Base-by-base conservation (phyloP, 2,329 filamentous ascomycete species). In the Clarireedia homoeocarpa region DNA sequence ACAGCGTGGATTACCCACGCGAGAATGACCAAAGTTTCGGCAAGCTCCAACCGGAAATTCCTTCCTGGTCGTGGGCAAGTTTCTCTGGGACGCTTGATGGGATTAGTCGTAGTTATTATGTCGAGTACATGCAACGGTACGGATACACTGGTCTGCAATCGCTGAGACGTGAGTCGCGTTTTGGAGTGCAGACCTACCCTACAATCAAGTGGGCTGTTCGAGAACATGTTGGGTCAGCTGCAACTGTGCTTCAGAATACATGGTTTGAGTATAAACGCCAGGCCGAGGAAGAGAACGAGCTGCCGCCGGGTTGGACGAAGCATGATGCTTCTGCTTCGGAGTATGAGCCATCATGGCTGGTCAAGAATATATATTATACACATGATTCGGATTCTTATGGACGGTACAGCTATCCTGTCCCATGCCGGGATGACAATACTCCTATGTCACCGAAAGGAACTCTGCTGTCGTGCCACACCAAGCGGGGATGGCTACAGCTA, bases 31-130 rank as follows among this genome's bases (percentile, higher is more conserved):
- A 27, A 27, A 1, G 26, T 7, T 5, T 27, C 6, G 26, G 26
- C 17, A 45, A 24, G 24, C 17, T 5, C 17, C 23, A 23, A 12
- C 1, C 12, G 10, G 9, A 23, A 20, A 44, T 56, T 5, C 57
- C 57, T 12, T 49, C 53, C 26, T 58, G 57, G 53, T 58, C 57
- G 4, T 58, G 57, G 57, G 38, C 51, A 2, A 14, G 1, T 12
- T 9, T 4, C 30, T 12, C 9, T 34, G 30, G 10, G 9, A 12
- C 10, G 9, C 30, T 14, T 34, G 10, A 14, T 1, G 2, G 4
- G 3, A 34, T 34, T 4, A 34, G 1, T 10, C 2, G 10, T 34
- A 3, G 10, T 12, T 12, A 34, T 34, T 34, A 4, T 12, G 12
- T 14, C 10, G 30, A 34, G 3, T 14, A 27, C 26, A 27, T 27